Evolutionary conservation across 306 rosid genomes (phyloP), one percentile per base, ranked within the genome.

Genomic region (Corylus americana): DNA sequence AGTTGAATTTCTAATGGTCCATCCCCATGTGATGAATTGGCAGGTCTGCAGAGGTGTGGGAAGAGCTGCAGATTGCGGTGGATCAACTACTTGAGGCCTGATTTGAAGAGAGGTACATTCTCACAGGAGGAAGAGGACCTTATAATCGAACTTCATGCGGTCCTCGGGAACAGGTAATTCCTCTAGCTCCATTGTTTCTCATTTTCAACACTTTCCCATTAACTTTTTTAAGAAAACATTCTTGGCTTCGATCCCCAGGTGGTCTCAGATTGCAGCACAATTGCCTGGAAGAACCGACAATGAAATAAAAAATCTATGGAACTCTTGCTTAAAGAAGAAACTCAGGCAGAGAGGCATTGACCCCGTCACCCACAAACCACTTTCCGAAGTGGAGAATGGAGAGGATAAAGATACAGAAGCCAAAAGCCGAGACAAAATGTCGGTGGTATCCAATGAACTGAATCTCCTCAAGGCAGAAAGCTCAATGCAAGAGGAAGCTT

Each of bases 301-400:
- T 72, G 98, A 94, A 83, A 94, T 94, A 47, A 94, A 94, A 87
- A 94, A 94, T 80, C 85, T 92, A 44, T 92, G 98, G 98, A 94
- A 94, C 58, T 92, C 98, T 50, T 89, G 89, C 84, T 81, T 94
- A 16, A 94, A 94, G 87, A 94, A 94, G 80, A 94, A 94, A 85
- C 92, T 94, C 2, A 86, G 86, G 25, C 93, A 89, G 83, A 91
- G 84, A 83, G 98, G 98, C 25, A 89, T 94, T 78, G 97, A 94
- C 84, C 98, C 97, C 53, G 81, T 86, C 1, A 94, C 98, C 5
- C 97, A 92, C 68, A 88, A 88, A 77, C 94, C 93, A 79, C 83
- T 94, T 35, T 77, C 85, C 31, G 91, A 86, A 75, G 67, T 73
- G 73, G 84, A 88, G 70, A 88, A 78, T 71, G 85, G 64, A 39